phyloP scores from a whole-genome alignment of 257 asterid species.

The Pogostemon cablin region DNA sequence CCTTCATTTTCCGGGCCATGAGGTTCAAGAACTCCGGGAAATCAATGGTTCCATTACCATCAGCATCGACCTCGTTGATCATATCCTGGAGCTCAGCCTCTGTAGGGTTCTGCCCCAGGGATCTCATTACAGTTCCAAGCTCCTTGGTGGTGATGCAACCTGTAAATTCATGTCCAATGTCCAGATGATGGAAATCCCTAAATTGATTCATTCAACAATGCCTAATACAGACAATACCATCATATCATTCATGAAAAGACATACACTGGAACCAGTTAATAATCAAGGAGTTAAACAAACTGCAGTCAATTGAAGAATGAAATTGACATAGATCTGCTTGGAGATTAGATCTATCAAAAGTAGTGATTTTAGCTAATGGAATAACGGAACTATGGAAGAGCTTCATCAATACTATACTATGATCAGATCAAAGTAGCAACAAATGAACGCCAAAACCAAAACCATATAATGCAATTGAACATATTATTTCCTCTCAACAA shows the following conservation, averaged over 20 bases:
- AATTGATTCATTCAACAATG: neutral
- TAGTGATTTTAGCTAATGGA: neutral
- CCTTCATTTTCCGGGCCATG: slow-evolving; percentile 76
- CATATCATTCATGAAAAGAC: neutral
- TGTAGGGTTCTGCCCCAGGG: slow-evolving; percentile 72
- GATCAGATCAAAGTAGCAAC: slow-evolving; percentile 8
- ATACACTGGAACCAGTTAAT: neutral
- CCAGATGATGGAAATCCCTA: neutral
- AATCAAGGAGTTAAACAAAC: slow-evolving; percentile 14
- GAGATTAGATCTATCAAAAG: neutral
- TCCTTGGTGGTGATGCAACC: slow-evolving; percentile 79
- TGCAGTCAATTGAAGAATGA: neutral
- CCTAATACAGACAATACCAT: neutral
- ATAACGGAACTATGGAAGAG: neutral
- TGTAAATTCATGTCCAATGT: slow-evolving; percentile 25
- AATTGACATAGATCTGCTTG: neutral
- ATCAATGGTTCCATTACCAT: slow-evolving; percentile 75
- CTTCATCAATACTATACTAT: slow-evolving; percentile 1
- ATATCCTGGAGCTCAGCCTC: slow-evolving; percentile 81
- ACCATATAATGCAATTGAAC: neutral
- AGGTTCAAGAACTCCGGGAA: slow-evolving; percentile 77
- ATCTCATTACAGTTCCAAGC: slow-evolving; percentile 77
- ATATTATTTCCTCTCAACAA: slow-evolving; percentile 22
- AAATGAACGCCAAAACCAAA: slow-evolving; percentile 14
- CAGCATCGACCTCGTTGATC: slow-evolving; percentile 78